Percentiles rank a stretch among this genome's conserved stretches.
Evolutionary conservation across 805 yeast species (phyloP).

Genomic region (Candida palmyrensis): DNA sequence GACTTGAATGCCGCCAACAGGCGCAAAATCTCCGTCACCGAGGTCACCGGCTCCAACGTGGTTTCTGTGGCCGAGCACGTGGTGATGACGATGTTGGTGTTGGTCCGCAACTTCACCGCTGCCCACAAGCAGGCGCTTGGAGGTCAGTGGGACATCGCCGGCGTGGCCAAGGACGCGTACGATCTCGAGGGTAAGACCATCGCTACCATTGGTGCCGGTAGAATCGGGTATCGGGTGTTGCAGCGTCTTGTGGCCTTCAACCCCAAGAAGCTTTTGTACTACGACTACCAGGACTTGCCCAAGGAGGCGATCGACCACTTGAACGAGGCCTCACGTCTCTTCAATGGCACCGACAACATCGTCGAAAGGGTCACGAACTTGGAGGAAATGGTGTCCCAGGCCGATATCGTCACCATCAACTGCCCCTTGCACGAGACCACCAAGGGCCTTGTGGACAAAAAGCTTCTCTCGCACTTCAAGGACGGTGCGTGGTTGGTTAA

Average conservation of each 20-base stretch:
- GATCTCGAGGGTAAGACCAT: slow-evolving; percentile 73
- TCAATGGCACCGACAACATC: slow-evolving; percentile 48
- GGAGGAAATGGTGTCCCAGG: slow-evolving; percentile 60
- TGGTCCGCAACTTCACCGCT: slow-evolving; percentile 74
- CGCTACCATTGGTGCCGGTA: slow-evolving; percentile 79
- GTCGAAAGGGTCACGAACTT: slow-evolving; percentile 54
- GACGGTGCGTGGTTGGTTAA: slow-evolving; percentile 69
- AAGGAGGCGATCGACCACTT: slow-evolving; percentile 40
- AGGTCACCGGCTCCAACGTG: slow-evolving; percentile 81
- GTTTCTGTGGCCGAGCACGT: slow-evolving; percentile 80
- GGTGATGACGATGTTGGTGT: slow-evolving; percentile 62
- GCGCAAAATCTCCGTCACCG: slow-evolving; percentile 60
- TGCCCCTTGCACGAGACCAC: slow-evolving; percentile 73
- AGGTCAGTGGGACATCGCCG: slow-evolving; percentile 76
- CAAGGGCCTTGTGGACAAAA: slow-evolving; percentile 61
- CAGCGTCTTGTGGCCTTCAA: slow-evolving; percentile 69
- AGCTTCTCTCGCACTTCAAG: slow-evolving; percentile 62
- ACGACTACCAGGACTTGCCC: slow-evolving; percentile 68
- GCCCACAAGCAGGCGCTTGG: slow-evolving; percentile 63
- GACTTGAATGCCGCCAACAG: slow-evolving; percentile 67
- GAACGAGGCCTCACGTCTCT: slow-evolving; percentile 29
- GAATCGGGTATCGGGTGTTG: slow-evolving; percentile 73
- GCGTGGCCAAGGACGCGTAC: slow-evolving; percentile 64
- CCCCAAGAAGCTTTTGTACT: slow-evolving; percentile 69
- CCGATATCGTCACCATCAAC: slow-evolving; percentile 74